phyloP scores from a whole-genome alignment of 805 yeast species.

The Yarrowia alimentaria region DNA sequence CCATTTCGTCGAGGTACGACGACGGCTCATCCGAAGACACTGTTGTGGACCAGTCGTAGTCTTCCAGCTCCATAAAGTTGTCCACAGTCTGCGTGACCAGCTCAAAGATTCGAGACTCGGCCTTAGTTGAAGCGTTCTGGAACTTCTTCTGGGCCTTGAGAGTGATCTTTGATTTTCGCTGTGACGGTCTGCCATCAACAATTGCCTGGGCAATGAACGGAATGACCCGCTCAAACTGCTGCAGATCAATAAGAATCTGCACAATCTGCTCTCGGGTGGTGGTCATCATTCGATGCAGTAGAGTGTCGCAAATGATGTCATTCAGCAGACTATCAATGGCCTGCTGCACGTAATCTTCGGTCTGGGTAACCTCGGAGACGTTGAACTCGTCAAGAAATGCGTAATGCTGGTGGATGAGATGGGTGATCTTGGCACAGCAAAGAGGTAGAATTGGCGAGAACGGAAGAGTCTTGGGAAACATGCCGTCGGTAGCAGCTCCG shows the following conservation, averaged over 20 bases:
- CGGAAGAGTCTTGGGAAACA: slow-evolving; percentile 67
- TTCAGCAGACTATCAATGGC: slow-evolving; percentile 69
- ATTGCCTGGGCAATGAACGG: slow-evolving; percentile 54
- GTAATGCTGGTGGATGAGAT: slow-evolving; percentile 61
- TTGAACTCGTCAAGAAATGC: slow-evolving; percentile 63
- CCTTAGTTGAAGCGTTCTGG: slow-evolving; percentile 58
- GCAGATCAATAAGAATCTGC: slow-evolving; percentile 83
- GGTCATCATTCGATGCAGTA: slow-evolving; percentile 59
- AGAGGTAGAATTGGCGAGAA: slow-evolving; percentile 87
- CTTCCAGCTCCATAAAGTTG: slow-evolving; percentile 78
- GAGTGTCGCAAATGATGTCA: slow-evolving; percentile 62
- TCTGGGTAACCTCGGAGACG: slow-evolving; percentile 53
- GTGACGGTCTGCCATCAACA: slow-evolving; percentile 41
- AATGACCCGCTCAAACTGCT: slow-evolving; percentile 77
- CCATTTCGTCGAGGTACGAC: slow-evolving; percentile 74
- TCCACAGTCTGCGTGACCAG: slow-evolving; percentile 78
- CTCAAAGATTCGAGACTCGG: slow-evolving; percentile 78
- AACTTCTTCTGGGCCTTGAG: slow-evolving; percentile 57
- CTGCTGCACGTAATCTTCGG: slow-evolving; percentile 57
- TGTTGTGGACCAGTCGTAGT: slow-evolving; percentile 75
- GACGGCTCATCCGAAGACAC: slow-evolving; percentile 60
- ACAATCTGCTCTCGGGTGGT: slow-evolving; percentile 86
- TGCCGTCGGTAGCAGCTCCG: slow-evolving; percentile 10
- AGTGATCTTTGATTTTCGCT: slow-evolving; percentile 44
- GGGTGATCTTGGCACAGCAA: slow-evolving; percentile 72